A percentile compares a stretch with the other conserved stretches of the same genome.
Evolutionary conservation across 257 asterid species (phyloP).

Genomic region (Petrea volubilis): DNA sequence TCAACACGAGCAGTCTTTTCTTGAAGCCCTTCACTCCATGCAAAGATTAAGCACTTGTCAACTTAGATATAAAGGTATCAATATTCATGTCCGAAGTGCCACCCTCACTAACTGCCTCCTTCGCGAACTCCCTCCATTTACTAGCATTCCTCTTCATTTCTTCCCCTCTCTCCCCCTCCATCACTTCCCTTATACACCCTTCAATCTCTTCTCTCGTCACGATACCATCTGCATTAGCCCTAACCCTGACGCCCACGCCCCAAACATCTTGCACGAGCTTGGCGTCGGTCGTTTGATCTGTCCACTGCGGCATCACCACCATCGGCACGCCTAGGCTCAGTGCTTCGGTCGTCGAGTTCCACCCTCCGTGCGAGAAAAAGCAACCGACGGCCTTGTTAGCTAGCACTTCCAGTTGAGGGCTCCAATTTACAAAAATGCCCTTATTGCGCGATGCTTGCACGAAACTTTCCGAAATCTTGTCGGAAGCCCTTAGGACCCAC

Average conservation of each 20-base stretch:
- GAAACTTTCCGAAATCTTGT: constrained; percentile 37
- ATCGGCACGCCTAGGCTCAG: constrained; percentile 72
- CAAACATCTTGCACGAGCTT: constrained; percentile 70
- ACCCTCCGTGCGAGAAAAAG: constrained; percentile 73
- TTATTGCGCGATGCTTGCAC: constrained; percentile 17
- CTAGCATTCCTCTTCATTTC: constrained; percentile 59
- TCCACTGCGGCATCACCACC: constrained; percentile 87
- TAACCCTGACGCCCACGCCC: constrained; percentile 58
- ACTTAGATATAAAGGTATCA: constrained; percentile 38
- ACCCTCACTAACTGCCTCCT: constrained; percentile 59
- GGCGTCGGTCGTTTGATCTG: constrained; percentile 73
- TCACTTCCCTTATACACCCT: constrained; percentile 54
- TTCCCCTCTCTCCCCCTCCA: constrained; percentile 53
- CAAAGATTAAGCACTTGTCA: neutral
- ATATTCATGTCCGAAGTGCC: constrained; percentile 61
- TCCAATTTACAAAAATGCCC: constrained; percentile 57
- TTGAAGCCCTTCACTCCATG: constrained; percentile 2
- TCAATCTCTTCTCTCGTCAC: constrained; percentile 60
- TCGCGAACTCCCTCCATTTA: constrained; percentile 57
- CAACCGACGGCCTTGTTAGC: constrained; percentile 62
- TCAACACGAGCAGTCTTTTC: neutral
- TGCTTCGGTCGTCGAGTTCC: constrained; percentile 80
- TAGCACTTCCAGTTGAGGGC: constrained; percentile 60
- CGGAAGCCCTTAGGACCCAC: constrained; percentile 57
- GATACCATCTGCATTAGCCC: constrained; percentile 39